Percentiles rank a stretch among this genome's conserved stretches.
These are phyloP conservation scores for Lathyrus tuberosus DNA, from an alignment of 306 rosid species.

Conservation along the genomic window DNA sequence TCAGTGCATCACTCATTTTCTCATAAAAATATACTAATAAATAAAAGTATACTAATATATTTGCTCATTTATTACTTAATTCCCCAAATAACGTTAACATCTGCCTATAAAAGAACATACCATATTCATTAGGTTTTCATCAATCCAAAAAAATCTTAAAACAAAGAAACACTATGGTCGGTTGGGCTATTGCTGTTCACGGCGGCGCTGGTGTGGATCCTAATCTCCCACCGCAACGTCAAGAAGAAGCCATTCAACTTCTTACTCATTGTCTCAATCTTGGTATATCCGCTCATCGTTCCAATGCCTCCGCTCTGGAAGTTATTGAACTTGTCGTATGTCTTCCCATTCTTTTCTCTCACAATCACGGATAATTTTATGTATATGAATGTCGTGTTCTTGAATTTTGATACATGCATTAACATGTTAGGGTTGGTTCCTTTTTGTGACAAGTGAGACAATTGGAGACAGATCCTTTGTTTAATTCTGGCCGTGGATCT, in stretches of 20 bases:
- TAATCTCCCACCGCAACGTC: constrained; percentile 76
- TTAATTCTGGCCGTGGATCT: constrained; percentile 95
- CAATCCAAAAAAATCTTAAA: background rate
- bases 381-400: background rate
- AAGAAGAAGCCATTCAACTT: constrained; percentile 81
- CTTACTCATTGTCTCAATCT: constrained; percentile 82
- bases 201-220: constrained; percentile 99
- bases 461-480: constrained; percentile 80
- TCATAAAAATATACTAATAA: too few relatives aligned
- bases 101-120: background rate
- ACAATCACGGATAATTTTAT: too few relatives aligned
- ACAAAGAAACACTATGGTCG: constrained; percentile 45
- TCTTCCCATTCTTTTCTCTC: too few relatives aligned
- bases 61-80: too few relatives aligned
- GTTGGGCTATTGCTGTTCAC: constrained; percentile 96
- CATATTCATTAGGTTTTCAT: background rate
- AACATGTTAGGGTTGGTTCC: background rate
- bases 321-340: constrained; percentile 94
- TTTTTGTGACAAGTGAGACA: constrained; percentile 61
- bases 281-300: constrained; percentile 77
- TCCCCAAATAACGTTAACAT: background rate
- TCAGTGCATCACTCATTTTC: too few relatives aligned
- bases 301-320: constrained; percentile 72
- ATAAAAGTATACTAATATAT: too few relatives aligned
- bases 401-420: background rate